Base-by-base conservation (phyloP, 1,139 yeast species). In the Blastobotrys arbuscula region DNA sequence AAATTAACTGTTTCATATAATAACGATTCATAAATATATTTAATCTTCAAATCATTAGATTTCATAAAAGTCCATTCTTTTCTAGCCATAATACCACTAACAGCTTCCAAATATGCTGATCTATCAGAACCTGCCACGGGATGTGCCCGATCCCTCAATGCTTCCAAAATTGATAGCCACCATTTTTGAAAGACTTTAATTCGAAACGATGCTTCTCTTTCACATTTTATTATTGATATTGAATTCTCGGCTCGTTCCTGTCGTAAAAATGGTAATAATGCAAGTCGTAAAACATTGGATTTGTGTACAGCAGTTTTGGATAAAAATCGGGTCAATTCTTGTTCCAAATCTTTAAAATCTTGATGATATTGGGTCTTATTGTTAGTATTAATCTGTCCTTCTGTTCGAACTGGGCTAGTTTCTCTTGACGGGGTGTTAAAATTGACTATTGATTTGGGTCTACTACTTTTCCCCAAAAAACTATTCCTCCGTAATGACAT, bases 31-130 rank as follows among this genome's bases (percentile, higher is more conserved):
- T 54, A 64, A 20, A 55, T 46, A 13, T 45, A 37, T 19, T 50
- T 31, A 50, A 40, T 39, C n/a, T 37, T 37, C 9, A n/a, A n/a
- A 21, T 37, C 40, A 21, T 37, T 16, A 3, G 6, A 3, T 20
- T 24, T 18, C 16, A 18, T 37, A 3, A 20, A 3, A 34, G 53
- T 47, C 94, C 95, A 87, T 62, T 85, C 92, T 12, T 63, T 67
- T 20, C 89, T 73, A 3, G 84, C 69, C 42, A 84, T 62, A 9
- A 87, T 72, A 39, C 90, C 71, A 1, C 89, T 81, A 2, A 87
- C 70, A 46, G 87, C 82, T 62, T 87, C 96, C 50, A 83, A 68
- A 61, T 81, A 84, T 12, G 88, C 89, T 44, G 82, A 76, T 50
- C 83, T 69, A 63, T 87, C 95, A 2, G 75, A 62, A 10, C 72